Percentiles rank a stretch among this genome's conserved stretches.
Conservation (phyloP, 1,139 yeast species). For the Geotrichum klebahnii region DNA sequence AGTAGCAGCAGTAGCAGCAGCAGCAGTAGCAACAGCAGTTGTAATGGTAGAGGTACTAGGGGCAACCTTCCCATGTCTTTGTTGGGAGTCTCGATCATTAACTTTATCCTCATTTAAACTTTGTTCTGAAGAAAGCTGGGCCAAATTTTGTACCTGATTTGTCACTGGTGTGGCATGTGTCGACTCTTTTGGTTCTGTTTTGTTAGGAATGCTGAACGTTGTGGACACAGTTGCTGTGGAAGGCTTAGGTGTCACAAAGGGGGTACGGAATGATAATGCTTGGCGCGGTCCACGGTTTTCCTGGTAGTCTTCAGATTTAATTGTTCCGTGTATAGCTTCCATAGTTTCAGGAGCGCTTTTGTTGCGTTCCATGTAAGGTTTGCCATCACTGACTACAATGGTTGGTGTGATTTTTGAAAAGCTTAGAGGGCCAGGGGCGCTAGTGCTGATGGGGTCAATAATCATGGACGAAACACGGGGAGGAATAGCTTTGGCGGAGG, state of each 20-base stretch:
- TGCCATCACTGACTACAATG: not conserved
- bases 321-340: not conserved
- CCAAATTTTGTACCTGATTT: too few relatives aligned
- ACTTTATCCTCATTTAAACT: too few relatives aligned
- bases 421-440: conserved; percentile 1
- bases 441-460: conserved; percentile 8
- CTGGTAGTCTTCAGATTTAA: not conserved
- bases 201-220: not conserved
- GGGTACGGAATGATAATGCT: not conserved
- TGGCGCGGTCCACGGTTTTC: not conserved
- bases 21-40: not conserved
- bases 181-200: not conserved
- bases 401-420: not conserved
- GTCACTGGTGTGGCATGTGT: not conserved
- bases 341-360: not conserved
- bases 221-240: not conserved
- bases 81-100: too few relatives aligned
- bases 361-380: not conserved
- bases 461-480: conserved; percentile 1
- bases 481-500: not conserved
- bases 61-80: not conserved
- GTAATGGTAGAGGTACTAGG: not conserved
- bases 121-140: too few relatives aligned
- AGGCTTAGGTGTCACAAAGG: not conserved
- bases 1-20: too few relatives aligned